A percentile compares a stretch with the other conserved stretches of the same genome.
Evolutionary conservation across 345 rosid genomes (phyloP).

Genomic region (Carallia pectinifolia): DNA sequence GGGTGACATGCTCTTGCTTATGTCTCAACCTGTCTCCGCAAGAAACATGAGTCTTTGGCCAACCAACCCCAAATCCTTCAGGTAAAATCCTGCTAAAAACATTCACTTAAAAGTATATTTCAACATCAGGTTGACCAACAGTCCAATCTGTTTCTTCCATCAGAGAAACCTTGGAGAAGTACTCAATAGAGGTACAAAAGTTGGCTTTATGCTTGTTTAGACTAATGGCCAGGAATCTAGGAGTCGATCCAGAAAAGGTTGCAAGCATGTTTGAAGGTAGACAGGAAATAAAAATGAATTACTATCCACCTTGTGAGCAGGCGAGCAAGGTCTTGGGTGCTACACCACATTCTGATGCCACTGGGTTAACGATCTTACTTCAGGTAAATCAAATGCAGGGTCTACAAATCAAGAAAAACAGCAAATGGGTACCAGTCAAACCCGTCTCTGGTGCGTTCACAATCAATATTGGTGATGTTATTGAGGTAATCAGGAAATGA

Average conservation of each 20-base stretch:
- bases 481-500: conserved; percentile 27
- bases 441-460: conserved; percentile 35
- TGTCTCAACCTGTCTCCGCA: conserved; percentile 19
- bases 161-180: conserved; percentile 31
- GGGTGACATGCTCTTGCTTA: conserved; percentile 51
- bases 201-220: conserved; percentile 20
- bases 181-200: conserved; percentile 29
- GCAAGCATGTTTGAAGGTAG: conserved; percentile 26
- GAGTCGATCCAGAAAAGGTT: conserved; percentile 25
- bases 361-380: conserved; percentile 32
- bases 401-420: conserved; percentile 34
- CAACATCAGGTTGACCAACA: neutral
- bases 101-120: neutral
- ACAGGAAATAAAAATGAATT: conserved; percentile 44
- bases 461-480: conserved; percentile 33
- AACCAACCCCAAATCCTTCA: conserved; percentile 32
- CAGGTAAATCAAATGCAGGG: conserved; percentile 35
- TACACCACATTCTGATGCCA: conserved; percentile 40
- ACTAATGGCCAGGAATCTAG: conserved; percentile 34
- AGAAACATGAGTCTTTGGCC: conserved; percentile 44
- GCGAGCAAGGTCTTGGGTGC: conserved; percentile 37
- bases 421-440: conserved; percentile 31
- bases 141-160: neutral
- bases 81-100: conserved; percentile 13
- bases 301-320: conserved; percentile 39